phyloP scores from a whole-genome alignment of 441 rosid species.

The Theobroma grandiflorum region DNA sequence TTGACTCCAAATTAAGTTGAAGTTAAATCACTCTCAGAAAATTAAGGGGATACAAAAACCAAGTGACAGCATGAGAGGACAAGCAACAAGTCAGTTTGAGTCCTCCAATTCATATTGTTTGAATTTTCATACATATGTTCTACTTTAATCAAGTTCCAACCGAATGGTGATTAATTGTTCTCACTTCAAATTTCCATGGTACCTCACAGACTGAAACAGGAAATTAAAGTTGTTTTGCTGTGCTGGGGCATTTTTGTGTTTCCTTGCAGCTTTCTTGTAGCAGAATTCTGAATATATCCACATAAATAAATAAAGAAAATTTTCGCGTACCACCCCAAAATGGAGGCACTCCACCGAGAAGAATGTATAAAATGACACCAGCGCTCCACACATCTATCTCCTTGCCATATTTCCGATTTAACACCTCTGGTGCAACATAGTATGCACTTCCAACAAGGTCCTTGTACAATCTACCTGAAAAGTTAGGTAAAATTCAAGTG shows the following conservation, averaged over 20 bases:
- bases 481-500: background rate
- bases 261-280: background rate
- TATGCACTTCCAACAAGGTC: slow-evolving; percentile 66
- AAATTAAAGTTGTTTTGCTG: background rate
- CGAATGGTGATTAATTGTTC: background rate
- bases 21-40: background rate
- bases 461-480: slow-evolving; percentile 54
- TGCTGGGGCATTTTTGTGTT: background rate
- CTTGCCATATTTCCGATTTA: slow-evolving; percentile 57
- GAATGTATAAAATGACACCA: slow-evolving; percentile 74
- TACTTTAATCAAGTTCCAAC: slow-evolving; percentile 5
- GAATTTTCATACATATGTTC: background rate
- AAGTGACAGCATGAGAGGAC: background rate
- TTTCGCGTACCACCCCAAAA: slow-evolving; percentile 67
- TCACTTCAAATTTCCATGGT: background rate
- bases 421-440: slow-evolving; percentile 75
- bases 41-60: background rate
- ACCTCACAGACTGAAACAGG: background rate
- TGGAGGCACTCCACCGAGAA: slow-evolving; percentile 71
- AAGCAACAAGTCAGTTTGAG: background rate
- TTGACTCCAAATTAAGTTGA: background rate
- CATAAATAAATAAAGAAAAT: background rate
- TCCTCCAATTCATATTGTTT: background rate
- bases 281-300: background rate
- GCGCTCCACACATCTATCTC: slow-evolving; percentile 80